These are phyloP conservation scores for Coemansia guatemalensis DNA, from an alignment of 192 early-diverging fungal genomes.

Conservation along the genomic window DNA sequence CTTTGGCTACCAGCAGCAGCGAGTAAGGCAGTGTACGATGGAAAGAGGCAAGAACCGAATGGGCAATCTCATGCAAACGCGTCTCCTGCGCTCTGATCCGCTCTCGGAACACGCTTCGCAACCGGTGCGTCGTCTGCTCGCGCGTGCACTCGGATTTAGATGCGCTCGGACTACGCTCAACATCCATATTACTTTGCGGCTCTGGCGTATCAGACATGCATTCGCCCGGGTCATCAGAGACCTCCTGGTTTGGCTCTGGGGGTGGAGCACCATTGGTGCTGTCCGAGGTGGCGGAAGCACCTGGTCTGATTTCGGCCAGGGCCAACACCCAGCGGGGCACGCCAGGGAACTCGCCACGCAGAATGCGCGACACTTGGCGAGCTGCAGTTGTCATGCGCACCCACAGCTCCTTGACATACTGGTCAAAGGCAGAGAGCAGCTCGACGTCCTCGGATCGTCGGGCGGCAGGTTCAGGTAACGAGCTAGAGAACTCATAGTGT, in stretches of 20 bases:
- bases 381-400: slow-evolving; percentile 35
- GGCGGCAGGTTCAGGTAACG: slow-evolving; percentile 19
- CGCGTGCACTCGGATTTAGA: not conserved
- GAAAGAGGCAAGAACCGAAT: slow-evolving; percentile 47
- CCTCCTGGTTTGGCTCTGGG: not conserved
- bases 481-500: slow-evolving; percentile 48
- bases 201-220: not conserved
- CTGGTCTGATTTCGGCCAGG: slow-evolving; percentile 27
- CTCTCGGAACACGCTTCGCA: slow-evolving; percentile 39
- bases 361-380: slow-evolving; percentile 46
- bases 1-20: slow-evolving; percentile 43
- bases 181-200: not conserved
- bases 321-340: slow-evolving; percentile 42
- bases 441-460: slow-evolving; percentile 35
- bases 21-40: slow-evolving; percentile 51
- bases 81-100: slow-evolving; percentile 39
- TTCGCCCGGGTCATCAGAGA: not conserved
- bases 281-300: not conserved
- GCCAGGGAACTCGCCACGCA: slow-evolving; percentile 45
- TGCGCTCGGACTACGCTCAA: not conserved
- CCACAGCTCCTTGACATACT: slow-evolving; percentile 47
- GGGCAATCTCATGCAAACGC: slow-evolving; percentile 33
- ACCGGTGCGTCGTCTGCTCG: slow-evolving; percentile 14
- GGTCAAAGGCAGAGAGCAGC: slow-evolving; percentile 38
- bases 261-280: not conserved